A percentile compares a stretch with the other conserved stretches of the same genome.
These are phyloP conservation scores for Trypanosoma platydactyli DNA, from an alignment of 208 protist species.

Conservation along the genomic window DNA sequence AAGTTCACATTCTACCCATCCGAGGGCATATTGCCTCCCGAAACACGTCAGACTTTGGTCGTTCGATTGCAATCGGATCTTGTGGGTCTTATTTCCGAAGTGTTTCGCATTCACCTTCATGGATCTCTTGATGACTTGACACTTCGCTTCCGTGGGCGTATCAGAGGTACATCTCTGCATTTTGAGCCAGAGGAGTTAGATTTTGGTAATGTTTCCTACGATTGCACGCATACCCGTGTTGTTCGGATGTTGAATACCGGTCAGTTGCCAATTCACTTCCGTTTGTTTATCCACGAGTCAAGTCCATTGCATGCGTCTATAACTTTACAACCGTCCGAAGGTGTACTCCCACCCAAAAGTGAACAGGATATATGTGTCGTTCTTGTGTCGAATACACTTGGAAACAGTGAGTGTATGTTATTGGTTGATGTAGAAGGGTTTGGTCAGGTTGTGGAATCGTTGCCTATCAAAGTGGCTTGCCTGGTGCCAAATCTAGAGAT, in stretches of 20 bases:
- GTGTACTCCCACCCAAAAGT: slow-evolving; percentile 63
- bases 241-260: slow-evolving; percentile 93
- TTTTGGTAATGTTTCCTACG: slow-evolving; percentile 94
- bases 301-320: slow-evolving; percentile 64
- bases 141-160: slow-evolving; percentile 84
- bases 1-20: slow-evolving; percentile 87
- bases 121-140: slow-evolving; percentile 74
- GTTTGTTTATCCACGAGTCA: slow-evolving; percentile 71
- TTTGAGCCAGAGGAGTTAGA: slow-evolving; percentile 91
- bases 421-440: slow-evolving; percentile 94
- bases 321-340: slow-evolving; percentile 62
- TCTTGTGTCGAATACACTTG: slow-evolving; percentile 78
- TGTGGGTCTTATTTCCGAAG: slow-evolving; percentile 89
- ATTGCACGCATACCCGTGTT: slow-evolving; percentile 74
- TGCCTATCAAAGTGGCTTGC: slow-evolving; percentile 87
- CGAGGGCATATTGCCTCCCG: slow-evolving; percentile 72
- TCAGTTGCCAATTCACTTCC: slow-evolving; percentile 92
- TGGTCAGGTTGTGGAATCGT: slow-evolving; percentile 76
- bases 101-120: slow-evolving; percentile 87
- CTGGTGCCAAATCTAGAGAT: slow-evolving; percentile 84
- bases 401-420: slow-evolving; percentile 78
- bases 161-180: slow-evolving; percentile 93
- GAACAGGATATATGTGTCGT: slow-evolving; percentile 68
- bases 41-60: slow-evolving; percentile 53
- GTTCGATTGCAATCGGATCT: slow-evolving; percentile 84